Base-by-base conservation (phyloP, 176 grass and related monocot genomes). In the Hordeum marinum region DNA sequence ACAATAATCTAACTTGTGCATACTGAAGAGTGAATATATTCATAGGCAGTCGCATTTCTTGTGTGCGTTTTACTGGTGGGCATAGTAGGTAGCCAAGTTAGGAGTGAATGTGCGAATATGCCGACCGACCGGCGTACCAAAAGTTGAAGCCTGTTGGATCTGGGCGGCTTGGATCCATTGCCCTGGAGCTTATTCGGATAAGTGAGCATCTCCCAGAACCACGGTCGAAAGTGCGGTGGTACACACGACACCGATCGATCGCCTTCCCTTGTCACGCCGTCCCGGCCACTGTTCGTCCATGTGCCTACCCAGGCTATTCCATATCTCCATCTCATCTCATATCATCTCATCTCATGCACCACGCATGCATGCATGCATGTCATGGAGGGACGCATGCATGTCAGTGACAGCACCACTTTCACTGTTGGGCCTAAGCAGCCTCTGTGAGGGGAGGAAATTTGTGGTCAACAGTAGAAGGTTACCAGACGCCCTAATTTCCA, bases 211-310 rank as follows among this genome's bases (percentile, higher is more conserved):
- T 35, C 64, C 34, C 76, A 8, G 31, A 46, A 9, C 11, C 45
- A 50, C 41, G 43, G 0, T 32, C 26, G 9, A 46, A 86, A 83
- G 67, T 60, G 80, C 79, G 52, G 52, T 63, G 11, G 46, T 75
- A 64, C 80, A 46, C 45, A 45, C 59, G 20, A 48, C 55, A 75
- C 68, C 57, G 32, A 24, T 48, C 41, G 3, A 46, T 79, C 55
- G 11, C 43, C 45, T 68, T 68, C 62, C 25, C 43, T 73, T 86
- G 79, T 67, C 73, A 42, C 70, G 78, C 72, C 71, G 10, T 62
- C 68, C 52, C 63, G 59, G 26, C 57, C 82, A 78, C 77, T 89
- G 79, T 83, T 73, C 71, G 71, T 78, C 65, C 88, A 86, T 83
- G 42, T 84, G 42, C 65, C 35, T 58, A 57, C 41, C 25, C 72